phyloP scores from a whole-genome alignment of 768 basidiomycete species.

The Cyclocybe aegerita region DNA sequence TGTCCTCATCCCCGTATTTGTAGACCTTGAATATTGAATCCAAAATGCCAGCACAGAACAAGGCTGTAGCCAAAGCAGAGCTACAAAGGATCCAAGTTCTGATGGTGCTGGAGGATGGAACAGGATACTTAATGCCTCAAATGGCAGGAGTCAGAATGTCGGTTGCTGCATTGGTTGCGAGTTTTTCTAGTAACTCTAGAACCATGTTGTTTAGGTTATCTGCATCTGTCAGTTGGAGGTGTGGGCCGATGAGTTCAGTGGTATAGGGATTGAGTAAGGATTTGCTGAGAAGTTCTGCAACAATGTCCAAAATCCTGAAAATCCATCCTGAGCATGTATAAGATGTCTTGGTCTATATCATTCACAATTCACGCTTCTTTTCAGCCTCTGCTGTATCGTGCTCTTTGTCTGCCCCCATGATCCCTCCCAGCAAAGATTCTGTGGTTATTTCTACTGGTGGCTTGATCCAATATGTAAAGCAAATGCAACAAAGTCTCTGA shows the following conservation, averaged over 20 bases:
- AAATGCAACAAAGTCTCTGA: neutral
- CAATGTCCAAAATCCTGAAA: neutral
- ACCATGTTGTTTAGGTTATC: neutral
- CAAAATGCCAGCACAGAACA: slow-evolving; percentile 11
- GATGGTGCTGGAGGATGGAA: neutral
- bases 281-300: slow-evolving; percentile 2
- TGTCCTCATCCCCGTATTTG: neutral
- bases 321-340: no score
- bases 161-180: neutral
- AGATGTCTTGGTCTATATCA: no score
- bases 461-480: no score
- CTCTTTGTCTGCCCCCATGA: no score
- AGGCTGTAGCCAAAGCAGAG: slow-evolving; percentile 6
- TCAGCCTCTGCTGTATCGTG: neutral
- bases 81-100: slow-evolving; percentile 7
- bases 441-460: no score
- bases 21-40: slow-evolving; percentile 5
- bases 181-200: neutral
- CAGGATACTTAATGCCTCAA: neutral
- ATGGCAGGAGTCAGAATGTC: slow-evolving; percentile 1
- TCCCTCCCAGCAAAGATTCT: no score
- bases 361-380: slow-evolving; percentile 2
- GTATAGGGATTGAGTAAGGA: slow-evolving; percentile 4
- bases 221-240: slow-evolving; percentile 1
- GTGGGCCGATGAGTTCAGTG: slow-evolving; percentile 3